Base-by-base conservation (phyloP, 306 rosid species). In the Phaseolus lunatus region DNA sequence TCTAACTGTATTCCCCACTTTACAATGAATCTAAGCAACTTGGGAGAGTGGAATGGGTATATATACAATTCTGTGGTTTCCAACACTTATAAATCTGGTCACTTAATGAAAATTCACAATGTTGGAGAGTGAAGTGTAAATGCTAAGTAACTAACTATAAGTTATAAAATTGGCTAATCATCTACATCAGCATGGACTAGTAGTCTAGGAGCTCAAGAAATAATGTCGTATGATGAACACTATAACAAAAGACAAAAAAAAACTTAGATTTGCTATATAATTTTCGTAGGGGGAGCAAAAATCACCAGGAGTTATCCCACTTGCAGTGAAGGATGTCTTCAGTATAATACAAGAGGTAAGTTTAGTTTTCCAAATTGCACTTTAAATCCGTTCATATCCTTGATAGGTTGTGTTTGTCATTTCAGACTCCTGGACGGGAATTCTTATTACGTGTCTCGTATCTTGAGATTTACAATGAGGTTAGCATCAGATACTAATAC, bases 401-500 rank as follows among this genome's bases (percentile, higher is more conserved):
- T 75, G 54, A 70, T 58, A 67, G 64, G 68, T 44, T 22, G 16
- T 50, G 47, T 76, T 85, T 72, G 80, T 68, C 56, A 67, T 75
- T 82, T 79, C 84, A 90, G 97, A 92, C 92, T 52, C 96, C 96
- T 56, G 90, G 86, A 73, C 87, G 92, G 15, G 93, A 92, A 82
- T 92, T 88, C 87, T 93, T 92, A 71, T 96, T 92, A 50, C 97
- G 92, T 23, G 91, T 92, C 47, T 92, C 97, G 9, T 92, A 92
- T 87, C 89, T 92, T 71, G 97, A 92, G 87, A 92, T 92, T 61
- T 92, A 92, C 81, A 92, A 92, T 58, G 97, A 92, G 97, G 97
- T 92, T 65, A 88, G 93, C 71, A 43, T 72, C 43, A 29, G 63
- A 52, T 59, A 43, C 39, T 14, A 20, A 49, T 64, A 29, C 45